Evolutionary conservation across 1,284 basidiomycete genomes (phyloP), one percentile per base, ranked within the genome.

Genomic region (Leccinum fuscescens): DNA sequence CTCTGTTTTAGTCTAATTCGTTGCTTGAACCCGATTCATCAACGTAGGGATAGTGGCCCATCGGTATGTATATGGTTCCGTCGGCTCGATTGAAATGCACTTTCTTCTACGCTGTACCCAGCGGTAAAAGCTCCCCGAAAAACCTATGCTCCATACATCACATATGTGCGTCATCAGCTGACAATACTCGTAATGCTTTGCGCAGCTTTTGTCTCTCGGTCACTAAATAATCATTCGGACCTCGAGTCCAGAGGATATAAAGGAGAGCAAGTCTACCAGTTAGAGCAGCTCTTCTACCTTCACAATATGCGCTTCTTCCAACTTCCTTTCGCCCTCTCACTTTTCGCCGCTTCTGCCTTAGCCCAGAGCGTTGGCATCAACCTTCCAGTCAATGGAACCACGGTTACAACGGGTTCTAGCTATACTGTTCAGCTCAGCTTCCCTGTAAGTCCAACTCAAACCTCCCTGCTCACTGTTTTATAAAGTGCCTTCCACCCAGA

Each of bases 281-380:
- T 15, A 9, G 8, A 24, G 17, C 17, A 31, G 9, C 6, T 22
- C 22, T 22, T 22, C 20, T 22, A 27, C 39, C 12, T 4, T 39
- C 39, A 2, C n/a, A 17, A 61, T 24, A 59, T 44, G 33, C 58
- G n/a, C 14, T 42, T 42, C 17, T 59, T 59, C 29, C 31, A 24
- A 31, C 11, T 46, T 29, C 49, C 37, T 12, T 9, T 54, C 31
- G 6, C 49, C 14, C n/a, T 61, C 22, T 35, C 22, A 7, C 46
- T 50, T 22, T 24, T 50, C 17, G 14, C 12, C 14, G 12, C 24
- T 29, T 50, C 48, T 24, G 27, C 37, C 24, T 44, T 50, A 20
- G 17, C 9, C 15, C 29, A 51, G 11, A 57, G 15, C 6, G 31
- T 62, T 6, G 4, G 20, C n/a, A 33, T 61, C 9, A 29, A 33